phyloP scores from a whole-genome alignment of 106 monocot genomes.

The Phalaenopsis equestris region DNA sequence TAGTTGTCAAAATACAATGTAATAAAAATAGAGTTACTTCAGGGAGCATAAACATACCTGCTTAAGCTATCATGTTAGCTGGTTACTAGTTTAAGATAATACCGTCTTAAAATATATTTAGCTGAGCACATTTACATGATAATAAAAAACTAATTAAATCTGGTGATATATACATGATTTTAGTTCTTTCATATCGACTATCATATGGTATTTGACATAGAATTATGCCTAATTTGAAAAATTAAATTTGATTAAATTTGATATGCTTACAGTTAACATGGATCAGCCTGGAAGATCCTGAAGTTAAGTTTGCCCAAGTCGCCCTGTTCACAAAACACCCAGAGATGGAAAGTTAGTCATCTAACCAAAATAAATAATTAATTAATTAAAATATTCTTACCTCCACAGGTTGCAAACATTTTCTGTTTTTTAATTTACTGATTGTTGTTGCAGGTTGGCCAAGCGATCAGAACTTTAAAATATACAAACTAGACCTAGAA shows the following conservation, averaged over 20 bases:
- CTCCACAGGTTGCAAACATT: not conserved
- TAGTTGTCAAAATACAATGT: too few species aligned
- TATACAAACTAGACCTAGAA: constrained; percentile 28
- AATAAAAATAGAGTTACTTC: too few species aligned
- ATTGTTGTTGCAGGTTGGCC: constrained; percentile 15
- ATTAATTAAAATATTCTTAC: not conserved
- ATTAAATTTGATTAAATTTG: not conserved
- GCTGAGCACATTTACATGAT: too few species aligned
- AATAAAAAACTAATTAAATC: too few species aligned
- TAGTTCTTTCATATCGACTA: too few species aligned
- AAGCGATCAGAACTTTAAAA: constrained; percentile 17
- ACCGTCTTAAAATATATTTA: too few species aligned
- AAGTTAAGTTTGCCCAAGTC: constrained; percentile 15
- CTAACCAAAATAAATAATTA: not conserved
- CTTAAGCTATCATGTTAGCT: too few species aligned
- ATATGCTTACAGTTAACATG: constrained; percentile 6
- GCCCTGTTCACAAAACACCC: constrained; percentile 26
- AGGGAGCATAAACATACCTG: too few species aligned
- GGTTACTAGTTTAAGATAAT: too few species aligned
- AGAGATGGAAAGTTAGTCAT: constrained; percentile 14
- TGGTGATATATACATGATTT: too few species aligned
- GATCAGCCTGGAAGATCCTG: constrained; percentile 8
- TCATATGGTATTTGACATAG: not conserved
- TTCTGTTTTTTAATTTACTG: not conserved
- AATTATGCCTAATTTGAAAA: not conserved